Evolutionary conservation across 1,139 yeast genomes (phyloP).

Genomic region (Diutina rugosa): DNA sequence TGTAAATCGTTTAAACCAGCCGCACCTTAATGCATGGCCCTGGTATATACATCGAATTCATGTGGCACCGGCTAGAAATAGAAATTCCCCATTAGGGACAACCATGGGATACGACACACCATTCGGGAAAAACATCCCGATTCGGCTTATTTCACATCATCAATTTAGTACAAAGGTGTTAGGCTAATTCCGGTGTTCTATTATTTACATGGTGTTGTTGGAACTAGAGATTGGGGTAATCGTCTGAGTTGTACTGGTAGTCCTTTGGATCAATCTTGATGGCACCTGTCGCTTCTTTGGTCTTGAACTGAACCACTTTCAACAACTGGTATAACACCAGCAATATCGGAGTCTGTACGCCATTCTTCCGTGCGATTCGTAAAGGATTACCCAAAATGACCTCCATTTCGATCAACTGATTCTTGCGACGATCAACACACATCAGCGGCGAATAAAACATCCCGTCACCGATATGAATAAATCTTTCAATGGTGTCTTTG

Average conservation of each 20-base stretch:
- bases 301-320: constrained; percentile 33
- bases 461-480: constrained; percentile 51
- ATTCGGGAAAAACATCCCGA: no score
- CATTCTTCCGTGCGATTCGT: constrained; percentile 39
- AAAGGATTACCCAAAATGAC: constrained; percentile 64
- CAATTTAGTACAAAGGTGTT: no score
- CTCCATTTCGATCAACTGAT: constrained; percentile 60
- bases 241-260: not conserved
- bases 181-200: not conserved
- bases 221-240: not conserved
- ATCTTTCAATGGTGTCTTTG: constrained; percentile 27
- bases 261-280: not conserved
- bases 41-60: no score
- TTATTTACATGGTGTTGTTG: not conserved
- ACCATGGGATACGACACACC: not conserved
- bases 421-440: constrained; percentile 60
- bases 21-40: no score
- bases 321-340: constrained; percentile 43
- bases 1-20: no score
- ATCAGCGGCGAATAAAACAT: constrained; percentile 58
- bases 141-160: no score
- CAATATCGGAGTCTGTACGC: constrained; percentile 47
- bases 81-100: not conserved
- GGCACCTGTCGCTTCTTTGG: constrained; percentile 5
- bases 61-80: not conserved